Evolutionary conservation across 768 basidiomycete species (phyloP), one percentile per base, ranked within the genome.

Genomic region (Mycena crocata): DNA sequence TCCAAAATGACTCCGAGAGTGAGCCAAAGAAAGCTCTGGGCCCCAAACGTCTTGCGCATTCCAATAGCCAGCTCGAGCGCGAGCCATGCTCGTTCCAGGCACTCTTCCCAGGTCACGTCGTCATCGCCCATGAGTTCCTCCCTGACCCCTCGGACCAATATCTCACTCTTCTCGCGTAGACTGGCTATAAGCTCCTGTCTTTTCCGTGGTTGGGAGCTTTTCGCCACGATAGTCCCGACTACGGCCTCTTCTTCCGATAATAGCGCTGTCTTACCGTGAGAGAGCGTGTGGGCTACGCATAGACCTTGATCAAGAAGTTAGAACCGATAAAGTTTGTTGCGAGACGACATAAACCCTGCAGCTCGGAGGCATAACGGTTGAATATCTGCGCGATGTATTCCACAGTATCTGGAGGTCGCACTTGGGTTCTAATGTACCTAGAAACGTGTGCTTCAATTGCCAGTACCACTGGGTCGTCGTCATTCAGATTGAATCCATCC

Each of bases 191-290:
- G 72, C 39, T 90, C 86, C 63, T 77, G 82, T 26, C 89, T 81
- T 62, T 79, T 82, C 12, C 87, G 81, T 15, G 85, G 84, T 69
- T 91, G 88, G 0, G 88, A 85, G 15, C 82, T 86, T 64, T 89
- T 89, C 23, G 89, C 88, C 0, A 86, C 79, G 64, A 92, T 92
- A 0, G 90, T 90, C 0, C 91, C 91, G 21, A 91, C 75, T 3
- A 89, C 76, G 0, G 85, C 88, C 73, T 91, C 91, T 72, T 87
- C 89, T 70, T 92, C 90, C 13, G 85, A 85, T 2, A 91, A 77
- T 56, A 80, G 78, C 1, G 81, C 78, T 4, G 75, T 77, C 31
- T 78, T 80, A n/a, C 73, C 70, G 54, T 79, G 77, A 2, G 84
- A 86, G 0, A 90, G 76, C 2, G 84, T 83, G 73, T 86, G 78